Evolutionary conservation across 805 yeast genomes (phyloP), one percentile per base, ranked within the genome.

Genomic region (Komagataella ulmi): DNA sequence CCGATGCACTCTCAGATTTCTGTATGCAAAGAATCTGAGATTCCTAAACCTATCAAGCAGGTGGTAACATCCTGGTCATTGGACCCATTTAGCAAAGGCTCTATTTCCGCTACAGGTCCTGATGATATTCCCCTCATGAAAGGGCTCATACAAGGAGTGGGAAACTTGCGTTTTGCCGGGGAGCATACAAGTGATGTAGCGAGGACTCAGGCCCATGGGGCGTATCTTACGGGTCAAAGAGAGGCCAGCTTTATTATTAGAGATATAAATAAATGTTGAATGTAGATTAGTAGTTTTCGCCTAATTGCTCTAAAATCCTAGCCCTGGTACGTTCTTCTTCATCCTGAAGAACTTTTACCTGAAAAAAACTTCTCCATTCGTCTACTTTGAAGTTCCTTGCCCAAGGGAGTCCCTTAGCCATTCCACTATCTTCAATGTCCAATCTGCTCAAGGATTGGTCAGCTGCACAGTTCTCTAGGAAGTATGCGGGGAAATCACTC

Each of bases 151-250:
- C 65, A 66, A 44, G 70, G 70, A 3, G 59, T 60, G 50, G 67
- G 67, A 10, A 58, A 72, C 19, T 68, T 78, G 24, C 63, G 81
- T 45, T 79, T 79, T 65, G 82, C 80, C 0, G 83, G 83, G 4
- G 83, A 78, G 58, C 82, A 76, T 54, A 66, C 80, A 7, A 67
- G 66, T 24, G 63, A 65, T 49, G 76, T 73, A 47, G 83, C 81
- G 6, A 72, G 73, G 43, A 83, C 82, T 1, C 78, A 82, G 61
- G 80, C 72, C 3, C 82, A 79, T 59, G 83, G 81, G 2, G 83
- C 83, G 0, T 78, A 77, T 67, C 55, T 58, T 49, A 69, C 77
- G 51, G 83, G 81, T 8, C 54, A 57, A 36, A 66, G 81, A 54
- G 82, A 76, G 53, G 80, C 79, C 8, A 56, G 50, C 2, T 57